Evolutionary conservation across 305 asterid genomes (phyloP).

Genomic region (Solanum aculeatissimum): DNA sequence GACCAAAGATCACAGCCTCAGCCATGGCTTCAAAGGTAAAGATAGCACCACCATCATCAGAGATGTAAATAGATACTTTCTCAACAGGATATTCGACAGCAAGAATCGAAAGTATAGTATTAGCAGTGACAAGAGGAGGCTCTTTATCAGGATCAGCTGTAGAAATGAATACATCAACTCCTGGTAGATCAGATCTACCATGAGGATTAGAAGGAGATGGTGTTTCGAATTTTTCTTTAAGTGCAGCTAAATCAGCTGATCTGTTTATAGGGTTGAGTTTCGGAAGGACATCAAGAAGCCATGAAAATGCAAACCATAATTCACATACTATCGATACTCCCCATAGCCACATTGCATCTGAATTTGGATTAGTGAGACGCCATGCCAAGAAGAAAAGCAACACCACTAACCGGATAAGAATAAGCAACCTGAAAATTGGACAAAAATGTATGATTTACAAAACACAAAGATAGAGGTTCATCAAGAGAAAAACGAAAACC

Average conservation of each 20-base stretch:
- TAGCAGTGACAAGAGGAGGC: slow-evolving; percentile 86
- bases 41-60: slow-evolving; percentile 93
- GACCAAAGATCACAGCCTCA: slow-evolving; percentile 68
- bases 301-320: slow-evolving; percentile 94
- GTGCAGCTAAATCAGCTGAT: slow-evolving; percentile 57
- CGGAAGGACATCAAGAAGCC: slow-evolving; percentile 90
- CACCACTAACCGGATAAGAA: slow-evolving; percentile 43
- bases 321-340: slow-evolving; percentile 70
- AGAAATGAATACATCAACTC: slow-evolving; percentile 74
- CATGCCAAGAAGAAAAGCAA: slow-evolving; percentile 48
- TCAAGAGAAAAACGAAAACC: no score
- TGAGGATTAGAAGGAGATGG: slow-evolving; percentile 46
- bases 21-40: slow-evolving; percentile 92
- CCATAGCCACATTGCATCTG: slow-evolving; percentile 82
- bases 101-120: slow-evolving; percentile 73
- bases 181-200: slow-evolving; percentile 90
- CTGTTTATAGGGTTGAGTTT: slow-evolving; percentile 89
- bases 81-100: slow-evolving; percentile 87
- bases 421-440: slow-evolving; percentile 42
- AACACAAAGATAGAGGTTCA: not conserved
- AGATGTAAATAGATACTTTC: slow-evolving; percentile 63
- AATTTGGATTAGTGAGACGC: slow-evolving; percentile 66
- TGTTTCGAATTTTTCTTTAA: slow-evolving; percentile 70
- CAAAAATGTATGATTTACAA: not conserved
- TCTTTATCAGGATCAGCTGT: slow-evolving; percentile 96